Evolutionary conservation across 768 basidiomycete species (phyloP), one percentile per base, ranked within the genome.

Genomic region (Naganishia friedmannii): DNA sequence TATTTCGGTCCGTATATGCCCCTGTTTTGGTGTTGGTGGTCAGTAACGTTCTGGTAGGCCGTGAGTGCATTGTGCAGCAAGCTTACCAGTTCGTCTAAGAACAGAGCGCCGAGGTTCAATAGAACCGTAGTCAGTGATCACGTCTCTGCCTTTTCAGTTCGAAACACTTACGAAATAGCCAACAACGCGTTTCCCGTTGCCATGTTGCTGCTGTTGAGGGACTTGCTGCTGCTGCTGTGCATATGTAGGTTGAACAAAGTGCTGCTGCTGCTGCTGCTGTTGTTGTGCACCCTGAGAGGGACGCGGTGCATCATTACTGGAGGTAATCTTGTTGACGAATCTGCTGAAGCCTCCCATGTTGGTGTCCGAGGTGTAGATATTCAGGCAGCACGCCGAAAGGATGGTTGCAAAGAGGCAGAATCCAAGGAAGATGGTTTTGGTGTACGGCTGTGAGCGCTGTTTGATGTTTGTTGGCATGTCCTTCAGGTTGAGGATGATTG

Each of bases 1-100:
- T 86, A 99, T 81, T 93, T 94, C 70, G 94, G 86, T 31, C 88
- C 96, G 78, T 98, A 98, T 42, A 98, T 97, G 6, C 92, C 94
- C 93, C 93, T 78, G 68, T 26, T 9, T 8, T 12, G 28, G 4
- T 2, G 3, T 1, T 4, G 13, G 32, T n/a, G 5, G 19, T 42
- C 42, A 45, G 42, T 23, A 37, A 29, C 23, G 7, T 48, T 32
- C 21, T 15, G 57, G 54, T 29, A 17, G 7, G 19, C 10, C 34
- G 37, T 15, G 19, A 45, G 13, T 4, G 32, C 21, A 37, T 2
- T 39, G 42, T 48, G n/a, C 2, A 32, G 26, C 39, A 8, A 10
- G 10, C 48, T 29, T 26, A 58, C 32, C 48, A 37, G 34, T 45
- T 37, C 23, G 42, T 53, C 53, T 46, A 31, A 31, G 26, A 4